Conservation (phyloP, 257 asterid species). For the Datura wrightii region DNA sequence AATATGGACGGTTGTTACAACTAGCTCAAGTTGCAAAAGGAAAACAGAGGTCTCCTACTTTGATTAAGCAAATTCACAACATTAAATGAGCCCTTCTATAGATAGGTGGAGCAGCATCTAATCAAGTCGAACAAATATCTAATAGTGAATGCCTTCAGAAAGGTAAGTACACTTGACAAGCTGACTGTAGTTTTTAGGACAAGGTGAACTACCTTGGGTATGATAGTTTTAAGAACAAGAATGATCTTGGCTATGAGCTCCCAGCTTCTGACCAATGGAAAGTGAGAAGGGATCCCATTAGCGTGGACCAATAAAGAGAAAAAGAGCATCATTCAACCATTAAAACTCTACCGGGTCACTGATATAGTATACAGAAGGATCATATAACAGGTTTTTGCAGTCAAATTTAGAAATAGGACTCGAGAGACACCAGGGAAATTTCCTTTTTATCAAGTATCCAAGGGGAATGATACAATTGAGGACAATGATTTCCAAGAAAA, state of each 20-base stretch:
- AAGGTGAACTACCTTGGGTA: too few relatives aligned
- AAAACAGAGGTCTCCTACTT: background rate
- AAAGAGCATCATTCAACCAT: constrained; percentile 19
- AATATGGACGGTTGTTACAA: constrained; percentile 20
- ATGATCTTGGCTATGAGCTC: background rate
- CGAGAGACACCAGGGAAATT: background rate
- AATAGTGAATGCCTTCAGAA: background rate
- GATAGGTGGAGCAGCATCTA: background rate
- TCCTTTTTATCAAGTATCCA: background rate
- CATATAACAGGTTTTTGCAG: constrained; percentile 15
- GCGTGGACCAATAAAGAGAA: constrained; percentile 12
- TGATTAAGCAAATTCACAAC: background rate
- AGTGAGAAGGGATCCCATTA: constrained; percentile 9
- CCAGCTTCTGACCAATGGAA: constrained; percentile 21
- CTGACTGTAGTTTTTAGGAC: background rate
- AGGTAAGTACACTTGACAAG: constrained; percentile 2
- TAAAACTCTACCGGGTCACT: background rate
- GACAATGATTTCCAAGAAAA: constrained; percentile 11
- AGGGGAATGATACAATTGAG: background rate
- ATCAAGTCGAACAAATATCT: background rate
- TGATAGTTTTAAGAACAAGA: constrained; percentile 12
- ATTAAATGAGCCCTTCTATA: background rate
- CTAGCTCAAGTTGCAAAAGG: background rate
- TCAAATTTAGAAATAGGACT: background rate
- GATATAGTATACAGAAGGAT: background rate